phyloP scores from a whole-genome alignment of 169 alveolate genomes.

The Toxoplasma gondii region DNA sequence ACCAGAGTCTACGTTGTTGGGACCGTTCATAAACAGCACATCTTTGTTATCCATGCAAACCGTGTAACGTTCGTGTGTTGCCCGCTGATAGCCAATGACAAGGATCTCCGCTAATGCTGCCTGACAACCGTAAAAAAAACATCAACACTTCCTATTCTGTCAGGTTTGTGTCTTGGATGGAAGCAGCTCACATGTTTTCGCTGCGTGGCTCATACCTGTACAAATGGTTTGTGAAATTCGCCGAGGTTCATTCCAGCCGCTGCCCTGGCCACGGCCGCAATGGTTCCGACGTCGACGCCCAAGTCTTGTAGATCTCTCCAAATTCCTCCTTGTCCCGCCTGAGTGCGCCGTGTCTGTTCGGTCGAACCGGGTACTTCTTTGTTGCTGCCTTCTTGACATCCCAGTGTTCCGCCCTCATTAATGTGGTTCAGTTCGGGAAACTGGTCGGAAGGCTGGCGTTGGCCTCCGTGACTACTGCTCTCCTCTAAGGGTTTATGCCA shows the following conservation, averaged over 20 bases:
- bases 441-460: background rate
- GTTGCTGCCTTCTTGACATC: background rate
- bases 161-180: too few species aligned
- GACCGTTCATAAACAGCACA: too few species aligned
- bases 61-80: too few species aligned
- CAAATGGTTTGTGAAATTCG: background rate
- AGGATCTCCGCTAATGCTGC: too few species aligned
- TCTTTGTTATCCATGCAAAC: too few species aligned
- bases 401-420: background rate
- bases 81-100: too few species aligned
- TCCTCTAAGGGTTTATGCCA: background rate
- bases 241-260: background rate
- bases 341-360: background rate
- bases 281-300: background rate
- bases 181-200: too few species aligned
- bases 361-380: background rate
- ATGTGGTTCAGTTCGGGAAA: background rate
- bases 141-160: too few species aligned
- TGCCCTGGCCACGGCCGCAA: background rate
- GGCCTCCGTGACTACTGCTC: background rate
- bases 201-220: background rate
- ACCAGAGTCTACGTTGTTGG: too few species aligned
- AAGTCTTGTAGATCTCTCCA: background rate
- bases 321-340: background rate
- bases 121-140: too few species aligned